These are phyloP conservation scores for Aureobasidium uvarum DNA, from an alignment of 2,329 filamentous ascomycete species.

Conservation along the genomic window DNA sequence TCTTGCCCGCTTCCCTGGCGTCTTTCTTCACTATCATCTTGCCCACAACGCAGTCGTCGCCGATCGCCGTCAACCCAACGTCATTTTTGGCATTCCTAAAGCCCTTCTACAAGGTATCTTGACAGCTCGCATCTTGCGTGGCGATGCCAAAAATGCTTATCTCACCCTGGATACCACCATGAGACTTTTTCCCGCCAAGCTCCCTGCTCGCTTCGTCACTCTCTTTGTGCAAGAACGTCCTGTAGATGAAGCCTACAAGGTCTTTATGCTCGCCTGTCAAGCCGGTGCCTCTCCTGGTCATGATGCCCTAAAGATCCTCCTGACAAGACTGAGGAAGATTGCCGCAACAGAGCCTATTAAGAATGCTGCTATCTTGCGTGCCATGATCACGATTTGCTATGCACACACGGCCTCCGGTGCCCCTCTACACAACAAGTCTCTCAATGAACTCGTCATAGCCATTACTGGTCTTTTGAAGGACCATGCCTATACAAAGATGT, in stretches of 20 bases:
- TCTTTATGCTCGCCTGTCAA: conserved; percentile 51
- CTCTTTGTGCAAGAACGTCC: conserved; percentile 49
- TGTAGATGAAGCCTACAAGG: conserved; percentile 48
- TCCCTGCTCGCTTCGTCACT: conserved; percentile 46
- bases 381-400: conserved; percentile 46
- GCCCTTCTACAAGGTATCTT: conserved; percentile 50
- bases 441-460: conserved; percentile 42
- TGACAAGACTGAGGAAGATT: conserved; percentile 36
- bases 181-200: conserved; percentile 47
- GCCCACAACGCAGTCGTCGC: conserved; percentile 48
- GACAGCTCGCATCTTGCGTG: conserved; percentile 47
- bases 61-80: conserved; percentile 41
- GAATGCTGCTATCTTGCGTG: conserved; percentile 36
- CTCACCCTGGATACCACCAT: conserved; percentile 51
- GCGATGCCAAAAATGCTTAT: conserved; percentile 51
- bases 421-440: conserved; percentile 38
- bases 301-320: conserved; percentile 37
- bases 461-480: conserved; percentile 36
- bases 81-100: conserved; percentile 42
- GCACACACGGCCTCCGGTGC: conserved; percentile 45
- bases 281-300: conserved; percentile 42
- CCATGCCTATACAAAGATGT: conserved; percentile 29
- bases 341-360: not conserved
- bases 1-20: conserved; percentile 49
- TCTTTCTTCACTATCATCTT: conserved; percentile 49